Conservation (phyloP, 441 rosid species). For the Metrosideros polymorpha region DNA sequence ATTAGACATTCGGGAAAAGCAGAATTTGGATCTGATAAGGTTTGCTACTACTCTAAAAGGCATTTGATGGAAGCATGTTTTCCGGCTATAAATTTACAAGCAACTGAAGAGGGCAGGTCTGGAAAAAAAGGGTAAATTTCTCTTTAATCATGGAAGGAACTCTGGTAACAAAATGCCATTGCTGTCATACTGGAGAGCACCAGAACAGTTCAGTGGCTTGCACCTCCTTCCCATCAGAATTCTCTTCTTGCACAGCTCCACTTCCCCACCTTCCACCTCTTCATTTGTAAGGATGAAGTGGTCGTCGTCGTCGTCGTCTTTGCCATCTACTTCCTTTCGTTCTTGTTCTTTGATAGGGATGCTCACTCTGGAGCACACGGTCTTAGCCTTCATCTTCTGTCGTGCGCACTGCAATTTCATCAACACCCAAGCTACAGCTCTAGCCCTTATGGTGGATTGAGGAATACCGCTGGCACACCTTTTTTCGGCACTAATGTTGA, state of each 20-base stretch:
- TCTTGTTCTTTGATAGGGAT: background rate
- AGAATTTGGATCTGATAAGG: background rate
- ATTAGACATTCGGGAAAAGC: background rate
- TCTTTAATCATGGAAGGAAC: background rate
- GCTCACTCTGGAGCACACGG: background rate
- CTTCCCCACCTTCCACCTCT: background rate
- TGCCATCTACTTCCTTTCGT: background rate
- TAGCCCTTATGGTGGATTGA: background rate
- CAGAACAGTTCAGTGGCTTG: conserved; percentile 40
- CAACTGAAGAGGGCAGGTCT: background rate
- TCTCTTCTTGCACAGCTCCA: conserved; percentile 67
- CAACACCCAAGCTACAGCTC: background rate
- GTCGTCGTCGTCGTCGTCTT: background rate
- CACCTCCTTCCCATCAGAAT: conserved; percentile 70
- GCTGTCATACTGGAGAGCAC: conserved; percentile 34
- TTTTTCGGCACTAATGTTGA: background rate
- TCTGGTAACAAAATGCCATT: conserved; percentile 49
- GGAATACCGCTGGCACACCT: background rate
- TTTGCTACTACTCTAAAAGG: background rate
- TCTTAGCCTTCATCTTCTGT: background rate
- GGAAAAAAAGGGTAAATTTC: background rate
- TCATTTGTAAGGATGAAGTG: background rate
- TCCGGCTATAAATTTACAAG: background rate
- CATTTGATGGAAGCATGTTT: background rate
- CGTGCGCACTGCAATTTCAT: background rate